Base-by-base conservation (phyloP, 768 basidiomycete genomes). In the Auriculariales sp. region DNA sequence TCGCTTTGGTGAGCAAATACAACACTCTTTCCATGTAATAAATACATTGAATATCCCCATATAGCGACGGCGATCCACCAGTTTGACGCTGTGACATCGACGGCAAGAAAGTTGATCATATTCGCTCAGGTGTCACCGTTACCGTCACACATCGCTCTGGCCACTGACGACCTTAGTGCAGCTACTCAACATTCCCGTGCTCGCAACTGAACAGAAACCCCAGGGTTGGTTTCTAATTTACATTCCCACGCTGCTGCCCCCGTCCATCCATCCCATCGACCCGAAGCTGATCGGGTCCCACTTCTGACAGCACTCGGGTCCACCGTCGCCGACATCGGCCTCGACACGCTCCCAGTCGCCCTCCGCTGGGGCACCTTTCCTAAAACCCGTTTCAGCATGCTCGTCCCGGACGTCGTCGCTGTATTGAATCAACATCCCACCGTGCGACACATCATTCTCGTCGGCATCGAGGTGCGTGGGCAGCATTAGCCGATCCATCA, bases 361-460 rank as follows among this genome's bases (percentile, higher is more conserved):
- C 67, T 85, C 25, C 70, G 75, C 52, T 62, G 81, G 29, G 81
- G 72, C 33, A 76, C 78, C 9, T 70, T 78, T 58, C 76, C 81
- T 56, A 95, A 95, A 62, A 78, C 79, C 0, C 72, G 76, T 48
- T 95, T 97, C 68, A 86, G 84, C 1, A 94, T 95, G 92, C 57
- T 81, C 49, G 81, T 78, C 0, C 74, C 81, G 4, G 77, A 86
- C 29, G 74, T 93, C 4, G 63, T 69, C 48, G 52, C 64, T 2
- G 53, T 79, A 6, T 67, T 94, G 48, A 59, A 61, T 19, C 56
- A 69, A 4, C 71, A 68, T 24, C 71, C 73, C 3, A 56, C 66
- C 12, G 59, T 83, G 51, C 70, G 71, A 33, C 77, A 75, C 5
- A 67, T 91, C 42, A 75, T 94, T 5, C 61, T 97, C 4, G 79